A percentile compares a stretch with the other conserved stretches of the same genome.
phyloP scores from a whole-genome alignment of 2,329 filamentous ascomycete species.

The Botryotinia narcissicola region DNA sequence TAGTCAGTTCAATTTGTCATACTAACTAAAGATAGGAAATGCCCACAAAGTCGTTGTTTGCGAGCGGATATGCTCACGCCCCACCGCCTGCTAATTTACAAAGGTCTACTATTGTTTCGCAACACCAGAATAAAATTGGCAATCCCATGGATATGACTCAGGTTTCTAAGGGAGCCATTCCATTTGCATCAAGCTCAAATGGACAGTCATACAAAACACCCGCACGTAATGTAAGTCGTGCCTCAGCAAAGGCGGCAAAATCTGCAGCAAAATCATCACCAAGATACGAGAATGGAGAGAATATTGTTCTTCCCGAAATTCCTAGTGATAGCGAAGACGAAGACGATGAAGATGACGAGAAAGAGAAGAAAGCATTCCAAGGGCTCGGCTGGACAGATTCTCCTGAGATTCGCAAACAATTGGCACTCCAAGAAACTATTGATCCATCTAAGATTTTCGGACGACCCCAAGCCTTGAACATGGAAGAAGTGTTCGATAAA shows the following conservation, averaged over 20 bases:
- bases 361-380: constrained; percentile 52
- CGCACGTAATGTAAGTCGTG: constrained; percentile 50
- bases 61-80: constrained; percentile 59
- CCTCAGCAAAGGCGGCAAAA: constrained; percentile 56
- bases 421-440: constrained; percentile 78
- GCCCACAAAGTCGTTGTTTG: constrained; percentile 58
- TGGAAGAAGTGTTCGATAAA: constrained; percentile 95
- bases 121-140: constrained; percentile 62
- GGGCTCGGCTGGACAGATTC: constrained; percentile 86
- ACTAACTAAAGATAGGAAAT: constrained; percentile 53
- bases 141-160: constrained; percentile 84
- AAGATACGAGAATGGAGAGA: constrained; percentile 83
- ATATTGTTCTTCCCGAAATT: constrained; percentile 91
- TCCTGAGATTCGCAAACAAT: constrained; percentile 71
- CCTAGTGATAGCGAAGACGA: constrained; percentile 92
- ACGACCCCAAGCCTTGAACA: constrained; percentile 79
- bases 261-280: constrained; percentile 69
- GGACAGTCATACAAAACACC: constrained; percentile 66
- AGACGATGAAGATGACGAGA: constrained; percentile 59
- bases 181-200: constrained; percentile 71
- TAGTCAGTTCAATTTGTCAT: constrained; percentile 13
- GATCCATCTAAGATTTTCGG: constrained; percentile 88
- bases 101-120: constrained; percentile 62
- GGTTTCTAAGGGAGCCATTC: constrained; percentile 83
- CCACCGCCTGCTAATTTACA: constrained; percentile 44